Base-by-base conservation (phyloP, 148 eudicot species). In the Heliosperma pusillum region DNA sequence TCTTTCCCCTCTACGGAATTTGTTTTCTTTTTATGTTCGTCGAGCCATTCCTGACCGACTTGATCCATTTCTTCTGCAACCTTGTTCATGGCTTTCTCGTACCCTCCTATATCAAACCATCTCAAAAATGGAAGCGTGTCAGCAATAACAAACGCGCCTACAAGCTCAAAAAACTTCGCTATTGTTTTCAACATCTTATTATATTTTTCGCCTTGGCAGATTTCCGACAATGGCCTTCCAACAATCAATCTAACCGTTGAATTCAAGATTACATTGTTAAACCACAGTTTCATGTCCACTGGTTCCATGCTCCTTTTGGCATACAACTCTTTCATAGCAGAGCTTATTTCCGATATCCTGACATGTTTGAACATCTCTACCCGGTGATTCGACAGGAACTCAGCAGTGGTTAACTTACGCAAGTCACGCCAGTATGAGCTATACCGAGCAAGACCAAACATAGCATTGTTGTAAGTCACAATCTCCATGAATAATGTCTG, bases 11-110 rank as follows among this genome's bases (percentile, higher is more conserved):
- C 73, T 9, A 47, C 72, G 6, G 44, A 45, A 11, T 7, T 17
- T 52, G 55, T 52, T 52, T 47, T 63, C 11, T 36, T 33, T 72
- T 78, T 74, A 25, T 80, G 86, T 42, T 79, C 80, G 1, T 77
- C 83, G 2, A 83, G 63, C 86, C 83, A 77, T 50, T 50, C 55
- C 13, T 50, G 55, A 50, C 55, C 15, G 17, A 50, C 17, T 16
- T 50, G 55, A 50, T 50, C 55, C 55, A 50, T 50, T 17, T 50
- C 55, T 50, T 13, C 19, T 13, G 55, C 55, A 50, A 50, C 17
- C 55, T 50, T 50, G 17, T 50, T 50, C 55, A 50, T 13, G 3
- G 17, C 17, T 50, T 50, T 50, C 55, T 50, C 55, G 17, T 50
- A 50, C 55, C 55, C 55, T 50, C 55, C 55, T 3, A 50, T 50